phyloP scores from a whole-genome alignment of 2,329 filamentous ascomycete species.

The Aureobasidium sp. region DNA sequence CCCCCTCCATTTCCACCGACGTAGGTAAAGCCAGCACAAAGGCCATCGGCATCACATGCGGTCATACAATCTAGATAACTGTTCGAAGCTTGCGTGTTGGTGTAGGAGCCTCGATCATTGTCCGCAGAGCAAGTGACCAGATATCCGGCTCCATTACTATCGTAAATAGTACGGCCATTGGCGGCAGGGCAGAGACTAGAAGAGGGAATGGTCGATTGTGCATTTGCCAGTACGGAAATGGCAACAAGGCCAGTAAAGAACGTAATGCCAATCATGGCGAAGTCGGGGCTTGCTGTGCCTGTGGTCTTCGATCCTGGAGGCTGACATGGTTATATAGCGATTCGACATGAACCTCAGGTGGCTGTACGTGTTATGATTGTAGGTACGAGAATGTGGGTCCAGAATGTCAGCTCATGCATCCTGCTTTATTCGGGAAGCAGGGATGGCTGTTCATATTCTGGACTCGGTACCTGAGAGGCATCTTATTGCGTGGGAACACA shows the following conservation, averaged over 20 bases:
- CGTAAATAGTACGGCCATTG: conserved; percentile 21
- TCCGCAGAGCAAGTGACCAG: conserved; percentile 15
- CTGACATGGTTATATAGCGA: not conserved
- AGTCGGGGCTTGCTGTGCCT: not conserved
- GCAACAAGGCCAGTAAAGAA: not conserved
- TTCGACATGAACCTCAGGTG: not conserved
- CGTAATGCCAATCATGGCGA: not conserved
- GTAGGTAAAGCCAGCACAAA: conserved; percentile 17
- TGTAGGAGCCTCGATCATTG: conserved; percentile 11
- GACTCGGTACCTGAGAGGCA: not conserved
- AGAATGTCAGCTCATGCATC: not conserved
- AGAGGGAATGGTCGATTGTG: not conserved
- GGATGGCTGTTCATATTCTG: not conserved
- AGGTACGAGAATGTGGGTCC: not conserved
- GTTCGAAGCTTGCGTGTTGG: conserved; percentile 6
- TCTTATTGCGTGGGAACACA: not conserved
- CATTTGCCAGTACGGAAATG: not conserved
- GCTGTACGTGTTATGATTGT: not conserved
- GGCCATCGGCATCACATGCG: conserved; percentile 9
- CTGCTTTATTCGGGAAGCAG: not conserved
- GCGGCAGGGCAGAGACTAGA: conserved; percentile 19
- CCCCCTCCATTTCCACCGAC: conserved; percentile 18
- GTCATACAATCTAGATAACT: conserved; percentile 18
- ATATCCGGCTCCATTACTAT: conserved; percentile 5
- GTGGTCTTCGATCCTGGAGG: not conserved